A percentile compares a stretch with the other conserved stretches of the same genome.
Conservation (phyloP, 2,329 filamentous ascomycete species). For the Pseudogymnoascus sp. region DNA sequence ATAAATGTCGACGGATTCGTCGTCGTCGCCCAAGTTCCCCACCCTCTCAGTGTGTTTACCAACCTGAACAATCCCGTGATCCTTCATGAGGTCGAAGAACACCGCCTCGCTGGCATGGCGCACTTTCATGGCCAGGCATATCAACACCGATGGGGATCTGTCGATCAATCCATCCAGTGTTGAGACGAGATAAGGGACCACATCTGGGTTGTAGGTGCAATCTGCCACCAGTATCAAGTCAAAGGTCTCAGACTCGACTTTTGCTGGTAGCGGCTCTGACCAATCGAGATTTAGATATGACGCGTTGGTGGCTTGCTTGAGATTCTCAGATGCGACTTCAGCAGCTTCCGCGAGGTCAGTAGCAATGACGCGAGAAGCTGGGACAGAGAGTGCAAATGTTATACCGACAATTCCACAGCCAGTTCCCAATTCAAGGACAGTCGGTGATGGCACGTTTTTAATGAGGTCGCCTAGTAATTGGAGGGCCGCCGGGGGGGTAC, state of each 20-base stretch:
- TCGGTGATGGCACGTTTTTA: slow-evolving; percentile 26
- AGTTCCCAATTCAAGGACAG: slow-evolving; percentile 56
- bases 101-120: slow-evolving; percentile 56
- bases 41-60: slow-evolving; percentile 6
- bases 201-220: slow-evolving; percentile 66
- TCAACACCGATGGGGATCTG: slow-evolving; percentile 11
- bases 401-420: slow-evolving; percentile 63
- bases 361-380: slow-evolving; percentile 39
- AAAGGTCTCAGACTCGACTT: slow-evolving; percentile 30
- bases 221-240: slow-evolving; percentile 60
- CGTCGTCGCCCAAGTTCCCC: slow-evolving; percentile 10
- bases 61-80: slow-evolving; percentile 26
- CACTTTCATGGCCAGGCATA: slow-evolving; percentile 58
- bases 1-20: slow-evolving; percentile 17
- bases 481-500: neutral
- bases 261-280: slow-evolving; percentile 39
- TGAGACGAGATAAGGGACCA: slow-evolving; percentile 51
- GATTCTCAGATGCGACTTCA: slow-evolving; percentile 50
- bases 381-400: slow-evolving; percentile 37
- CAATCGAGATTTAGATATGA: slow-evolving; percentile 48
- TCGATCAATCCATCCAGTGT: slow-evolving; percentile 36
- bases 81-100: slow-evolving; percentile 54
- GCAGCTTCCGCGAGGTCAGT: slow-evolving; percentile 59
- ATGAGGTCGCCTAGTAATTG: neutral
- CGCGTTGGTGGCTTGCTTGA: slow-evolving; percentile 23